Conservation (phyloP, 257 asterid species). For the Verbena officinalis region DNA sequence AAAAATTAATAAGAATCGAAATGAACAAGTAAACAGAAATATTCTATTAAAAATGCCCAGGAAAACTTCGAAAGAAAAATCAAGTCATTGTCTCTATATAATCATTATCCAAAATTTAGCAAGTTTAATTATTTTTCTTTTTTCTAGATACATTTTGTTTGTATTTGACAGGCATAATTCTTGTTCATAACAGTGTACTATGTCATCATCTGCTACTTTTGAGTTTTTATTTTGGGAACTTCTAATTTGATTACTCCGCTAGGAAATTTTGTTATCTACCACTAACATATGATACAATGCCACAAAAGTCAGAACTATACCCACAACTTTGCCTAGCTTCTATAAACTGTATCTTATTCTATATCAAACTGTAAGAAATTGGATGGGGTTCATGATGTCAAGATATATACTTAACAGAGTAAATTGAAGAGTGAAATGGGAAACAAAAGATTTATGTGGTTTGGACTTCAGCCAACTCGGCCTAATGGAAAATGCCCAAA, state of each 20-base stretch:
- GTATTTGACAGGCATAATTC: no score
- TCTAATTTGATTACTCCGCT: background rate
- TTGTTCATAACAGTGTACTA: background rate
- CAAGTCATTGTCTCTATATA: no score
- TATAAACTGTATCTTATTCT: background rate
- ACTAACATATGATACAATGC: background rate
- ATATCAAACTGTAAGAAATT: background rate
- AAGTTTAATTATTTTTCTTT: no score
- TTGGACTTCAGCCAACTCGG: no score
- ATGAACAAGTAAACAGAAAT: background rate
- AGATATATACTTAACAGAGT: no score
- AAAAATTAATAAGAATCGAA: conserved; percentile 6
- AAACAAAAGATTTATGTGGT: no score
- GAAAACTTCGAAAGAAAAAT: no score
- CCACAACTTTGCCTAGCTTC: background rate
- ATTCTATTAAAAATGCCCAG: background rate
- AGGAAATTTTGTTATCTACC: background rate
- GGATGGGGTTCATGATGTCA: no score
- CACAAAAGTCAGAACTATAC: background rate
- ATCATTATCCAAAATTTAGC: no score
- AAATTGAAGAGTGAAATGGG: no score
- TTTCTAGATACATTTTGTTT: no score
- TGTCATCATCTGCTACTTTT: background rate
- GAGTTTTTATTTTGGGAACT: background rate
- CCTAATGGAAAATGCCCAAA: no score